Conservation (phyloP, 2,329 filamentous ascomycete genomes). For the Epichloe brachyelytri region DNA sequence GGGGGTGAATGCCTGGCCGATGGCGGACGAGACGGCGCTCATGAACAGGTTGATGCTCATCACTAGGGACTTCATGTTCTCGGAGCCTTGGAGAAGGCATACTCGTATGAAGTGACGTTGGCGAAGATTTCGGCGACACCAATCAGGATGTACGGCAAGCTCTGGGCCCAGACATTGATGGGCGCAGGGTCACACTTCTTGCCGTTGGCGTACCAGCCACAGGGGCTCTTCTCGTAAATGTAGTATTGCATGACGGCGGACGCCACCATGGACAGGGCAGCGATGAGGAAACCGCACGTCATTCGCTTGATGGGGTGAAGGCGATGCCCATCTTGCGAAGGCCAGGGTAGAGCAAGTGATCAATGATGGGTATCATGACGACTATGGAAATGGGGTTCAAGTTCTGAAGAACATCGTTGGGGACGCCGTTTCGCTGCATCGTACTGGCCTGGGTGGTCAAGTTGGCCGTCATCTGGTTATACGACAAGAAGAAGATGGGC, state of each 20-base stretch:
- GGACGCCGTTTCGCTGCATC: constrained; percentile 56
- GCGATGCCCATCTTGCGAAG: constrained; percentile 49
- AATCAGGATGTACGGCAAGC: constrained; percentile 36
- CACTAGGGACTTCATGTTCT: constrained; percentile 71
- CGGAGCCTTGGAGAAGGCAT: constrained; percentile 64
- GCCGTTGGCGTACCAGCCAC: constrained; percentile 40
- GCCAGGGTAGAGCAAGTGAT: constrained; percentile 55
- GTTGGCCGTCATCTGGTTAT: constrained; percentile 49
- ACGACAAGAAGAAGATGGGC: constrained; percentile 48
- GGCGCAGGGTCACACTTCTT: constrained; percentile 36
- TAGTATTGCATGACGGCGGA: constrained; percentile 45
- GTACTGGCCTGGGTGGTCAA: constrained; percentile 51
- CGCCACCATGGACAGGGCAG: constrained; percentile 46
- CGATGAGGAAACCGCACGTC: constrained; percentile 54
- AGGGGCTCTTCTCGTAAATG: constrained; percentile 51
- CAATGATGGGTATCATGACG: constrained; percentile 60
- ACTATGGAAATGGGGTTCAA: constrained; percentile 64
- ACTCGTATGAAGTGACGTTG: constrained; percentile 53
- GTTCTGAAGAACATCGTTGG: constrained; percentile 68
- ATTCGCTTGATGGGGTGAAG: constrained; percentile 72
- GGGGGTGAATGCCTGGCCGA: constrained; percentile 56
- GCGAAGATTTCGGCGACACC: constrained; percentile 41
- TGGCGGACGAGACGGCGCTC: constrained; percentile 53
- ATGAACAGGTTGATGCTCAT: constrained; percentile 57
- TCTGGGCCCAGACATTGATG: constrained; percentile 54